Conservation (phyloP, 2,329 filamentous ascomycete genomes). For the Penicillium sp. region DNA sequence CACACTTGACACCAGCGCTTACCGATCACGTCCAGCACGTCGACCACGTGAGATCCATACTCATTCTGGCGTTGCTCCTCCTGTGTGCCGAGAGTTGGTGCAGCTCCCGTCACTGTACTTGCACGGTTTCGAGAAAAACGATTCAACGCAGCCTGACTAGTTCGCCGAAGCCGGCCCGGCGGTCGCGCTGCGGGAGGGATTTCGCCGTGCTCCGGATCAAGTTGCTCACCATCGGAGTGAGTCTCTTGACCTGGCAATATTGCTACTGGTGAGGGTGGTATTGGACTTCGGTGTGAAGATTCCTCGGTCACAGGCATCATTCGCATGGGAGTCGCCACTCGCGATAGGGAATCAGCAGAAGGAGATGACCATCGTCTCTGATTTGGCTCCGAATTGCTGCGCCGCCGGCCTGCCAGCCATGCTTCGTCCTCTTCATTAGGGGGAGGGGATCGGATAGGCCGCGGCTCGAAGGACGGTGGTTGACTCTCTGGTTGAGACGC, state of each 20-base stretch:
- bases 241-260: not conserved
- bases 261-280: conserved; percentile 3
- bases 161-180: conserved; percentile 24
- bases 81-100: conserved; percentile 10
- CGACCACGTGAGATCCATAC: conserved; percentile 56
- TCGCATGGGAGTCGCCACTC: conserved; percentile 24
- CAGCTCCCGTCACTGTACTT: conserved; percentile 22
- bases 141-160: conserved; percentile 26
- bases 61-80: conserved; percentile 30
- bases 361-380: conserved; percentile 28
- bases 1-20: conserved; percentile 24
- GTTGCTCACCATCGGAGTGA: conserved; percentile 2
- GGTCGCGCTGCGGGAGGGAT: conserved; percentile 13
- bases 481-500: conserved; percentile 5
- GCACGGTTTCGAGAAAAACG: conserved; percentile 29
- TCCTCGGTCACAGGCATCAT: conserved; percentile 30
- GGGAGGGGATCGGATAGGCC: conserved; percentile 12
- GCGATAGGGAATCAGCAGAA: conserved; percentile 15
- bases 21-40: conserved; percentile 62
- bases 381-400: conserved; percentile 37
- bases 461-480: conserved; percentile 14
- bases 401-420: conserved; percentile 27
- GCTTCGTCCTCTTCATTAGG: conserved; percentile 22
- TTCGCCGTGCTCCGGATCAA: conserved; percentile 10
- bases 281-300: conserved; percentile 16